These are phyloP conservation scores for Coprinopsis cinerea DNA, from an alignment of 768 basidiomycete species.

Conservation along the genomic window DNA sequence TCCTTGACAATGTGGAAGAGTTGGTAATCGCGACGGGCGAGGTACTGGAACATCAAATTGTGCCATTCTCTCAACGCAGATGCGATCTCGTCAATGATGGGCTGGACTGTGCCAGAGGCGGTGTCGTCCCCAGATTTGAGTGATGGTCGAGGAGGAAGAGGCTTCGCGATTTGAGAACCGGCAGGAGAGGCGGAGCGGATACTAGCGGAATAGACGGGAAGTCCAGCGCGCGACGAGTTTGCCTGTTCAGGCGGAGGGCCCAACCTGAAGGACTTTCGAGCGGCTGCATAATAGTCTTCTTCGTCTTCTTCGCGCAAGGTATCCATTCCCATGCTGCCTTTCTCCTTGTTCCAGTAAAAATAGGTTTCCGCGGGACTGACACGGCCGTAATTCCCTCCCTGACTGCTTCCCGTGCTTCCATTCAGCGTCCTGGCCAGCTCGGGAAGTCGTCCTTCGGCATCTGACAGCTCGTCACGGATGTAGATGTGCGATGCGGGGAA, in stretches of 20 bases:
- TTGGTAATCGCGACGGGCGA: slow-evolving; percentile 82
- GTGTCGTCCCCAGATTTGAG: slow-evolving; percentile 95
- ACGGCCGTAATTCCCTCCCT: slow-evolving; percentile 29
- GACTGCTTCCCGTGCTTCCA: slow-evolving; percentile 26
- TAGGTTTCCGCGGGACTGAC: slow-evolving; percentile 41
- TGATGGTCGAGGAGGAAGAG: slow-evolving; percentile 85
- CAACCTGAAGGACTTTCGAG: slow-evolving; percentile 62
- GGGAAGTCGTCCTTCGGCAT: slow-evolving; percentile 81
- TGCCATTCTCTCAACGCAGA: slow-evolving; percentile 97
- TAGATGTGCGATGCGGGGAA: slow-evolving; percentile 89
- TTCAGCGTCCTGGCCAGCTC: slow-evolving; percentile 61
- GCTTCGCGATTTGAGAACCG: slow-evolving; percentile 62
- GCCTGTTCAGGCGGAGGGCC: slow-evolving; percentile 72
- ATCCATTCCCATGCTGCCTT: slow-evolving; percentile 45
- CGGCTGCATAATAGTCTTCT: slow-evolving; percentile 26
- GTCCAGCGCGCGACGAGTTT: slow-evolving; percentile 62
- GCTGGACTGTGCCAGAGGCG: slow-evolving; percentile 71
- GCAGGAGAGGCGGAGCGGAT: slow-evolving; percentile 67
- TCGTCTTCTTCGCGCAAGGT: slow-evolving; percentile 63
- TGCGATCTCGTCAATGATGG: slow-evolving; percentile 95
- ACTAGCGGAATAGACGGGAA: slow-evolving; percentile 70
- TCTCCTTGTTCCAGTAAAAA: slow-evolving; percentile 40
- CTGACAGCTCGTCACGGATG: slow-evolving; percentile 78
- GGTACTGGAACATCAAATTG: slow-evolving; percentile 83
- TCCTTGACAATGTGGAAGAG: slow-evolving; percentile 82